Evolutionary conservation across 2,329 filamentous ascomycete species (phyloP), one percentile per base, ranked within the genome.

Genomic region (Helotiales sp.): DNA sequence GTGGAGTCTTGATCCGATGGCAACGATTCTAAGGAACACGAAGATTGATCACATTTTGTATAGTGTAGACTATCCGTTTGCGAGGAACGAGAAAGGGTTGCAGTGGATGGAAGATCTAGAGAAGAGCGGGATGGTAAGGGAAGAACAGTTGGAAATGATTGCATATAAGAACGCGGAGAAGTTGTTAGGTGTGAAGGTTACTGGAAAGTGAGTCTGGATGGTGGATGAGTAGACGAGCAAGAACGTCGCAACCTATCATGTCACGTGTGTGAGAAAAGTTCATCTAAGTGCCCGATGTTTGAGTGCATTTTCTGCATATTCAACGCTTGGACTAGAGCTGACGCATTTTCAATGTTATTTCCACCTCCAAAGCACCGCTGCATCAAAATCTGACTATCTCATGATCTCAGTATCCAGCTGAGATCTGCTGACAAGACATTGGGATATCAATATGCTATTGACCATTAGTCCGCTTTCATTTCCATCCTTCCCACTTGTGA

Each of bases 41-140:
- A 73, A 70, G 33, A 71, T 77, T 17, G 80, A 83, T 13, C 72
- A 73, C 5, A 74, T 85, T 2, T 57, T 85, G 64, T 84, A 80
- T 63, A 81, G 77, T 56, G 77, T 83, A 13, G 81, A 84, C 62
- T 84, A 83, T 60, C 83, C 81, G 0, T 82, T 84, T 55, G 73
- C 74, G 42, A 72, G 71, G 55, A 81, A 77, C 55, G 75, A 78
- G 57, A 75, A 77, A 9, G 81, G 80, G 0, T 67, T 74, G 27
- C 70, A 67, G 7, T 81, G 79, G 63, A 72, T 84, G 57, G 65
- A 73, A 50, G 77, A 81, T 57, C 64, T 85, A 38, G 72, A 73
- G 54, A 66, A 71, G 34, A 82, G 79, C 56, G 77, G 76, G 0
- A 65, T 83, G 63, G 72, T 85, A 17, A 76, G 67, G 1, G 66